Conservation (phyloP, 306 rosid genomes). For the Prosopis cineraria region DNA sequence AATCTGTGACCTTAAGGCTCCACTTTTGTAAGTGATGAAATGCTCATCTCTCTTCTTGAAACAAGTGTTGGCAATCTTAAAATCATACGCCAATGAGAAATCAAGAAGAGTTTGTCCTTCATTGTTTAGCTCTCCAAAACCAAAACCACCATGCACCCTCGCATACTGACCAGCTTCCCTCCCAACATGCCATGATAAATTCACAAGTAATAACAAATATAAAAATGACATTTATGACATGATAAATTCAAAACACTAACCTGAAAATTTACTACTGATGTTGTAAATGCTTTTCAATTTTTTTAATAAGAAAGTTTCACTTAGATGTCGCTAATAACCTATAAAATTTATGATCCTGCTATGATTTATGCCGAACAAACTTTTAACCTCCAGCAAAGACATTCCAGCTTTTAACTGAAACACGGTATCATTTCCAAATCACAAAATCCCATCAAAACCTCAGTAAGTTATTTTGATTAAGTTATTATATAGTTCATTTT, state of each 20-base stretch:
- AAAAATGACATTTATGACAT: not conserved
- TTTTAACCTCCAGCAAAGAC: not conserved
- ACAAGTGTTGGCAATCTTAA: no score
- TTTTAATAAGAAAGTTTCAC: not conserved
- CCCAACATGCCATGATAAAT: no score
- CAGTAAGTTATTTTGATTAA: not conserved
- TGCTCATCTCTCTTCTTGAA: no score
- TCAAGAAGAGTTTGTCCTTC: no score
- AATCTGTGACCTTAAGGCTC: no score
- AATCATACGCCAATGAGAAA: no score
- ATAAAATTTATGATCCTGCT: not conserved
- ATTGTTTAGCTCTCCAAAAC: no score
- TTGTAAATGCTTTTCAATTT: not conserved
- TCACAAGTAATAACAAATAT: not conserved
- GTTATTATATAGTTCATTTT: no score
- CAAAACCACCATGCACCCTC: no score
- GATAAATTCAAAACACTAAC: not conserved
- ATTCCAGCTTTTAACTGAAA: not conserved
- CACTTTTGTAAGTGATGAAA: no score
- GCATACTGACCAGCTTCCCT: no score
- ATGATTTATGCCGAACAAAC: not conserved
- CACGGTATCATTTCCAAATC: constrained; percentile 4
- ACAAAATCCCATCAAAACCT: not conserved
- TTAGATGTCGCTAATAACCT: not conserved
- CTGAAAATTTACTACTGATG: not conserved